Evolutionary conservation across 768 basidiomycete genomes (phyloP).

Genomic region (Lactarius deliciosus): DNA sequence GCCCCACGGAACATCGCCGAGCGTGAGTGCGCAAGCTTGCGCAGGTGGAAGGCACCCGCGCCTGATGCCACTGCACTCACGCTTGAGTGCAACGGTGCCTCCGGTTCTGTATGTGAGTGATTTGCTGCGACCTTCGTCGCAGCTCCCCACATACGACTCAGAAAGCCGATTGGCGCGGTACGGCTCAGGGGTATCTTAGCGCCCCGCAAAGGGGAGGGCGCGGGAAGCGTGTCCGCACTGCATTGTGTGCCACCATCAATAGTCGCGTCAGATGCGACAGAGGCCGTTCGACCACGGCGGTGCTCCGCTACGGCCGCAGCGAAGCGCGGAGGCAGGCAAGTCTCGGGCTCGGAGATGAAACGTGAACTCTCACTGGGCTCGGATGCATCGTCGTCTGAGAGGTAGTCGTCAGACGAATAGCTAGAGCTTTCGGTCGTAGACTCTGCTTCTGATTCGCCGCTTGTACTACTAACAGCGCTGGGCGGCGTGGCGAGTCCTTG

Average conservation of each 20-base stretch:
- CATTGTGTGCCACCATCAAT: slow-evolving; percentile 21
- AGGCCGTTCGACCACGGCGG: slow-evolving; percentile 24
- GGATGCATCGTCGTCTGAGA: slow-evolving; percentile 47
- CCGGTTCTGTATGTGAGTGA: slow-evolving; percentile 24
- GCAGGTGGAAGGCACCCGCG: slow-evolving; percentile 37
- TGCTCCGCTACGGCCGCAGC: slow-evolving; percentile 44
- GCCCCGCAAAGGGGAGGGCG: slow-evolving; percentile 18
- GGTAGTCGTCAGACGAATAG: slow-evolving; percentile 23
- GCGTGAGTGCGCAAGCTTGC: slow-evolving; percentile 46
- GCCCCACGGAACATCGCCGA: slow-evolving; percentile 43
- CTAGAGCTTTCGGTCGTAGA: slow-evolving; percentile 24
- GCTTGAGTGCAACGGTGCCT: slow-evolving; percentile 15
- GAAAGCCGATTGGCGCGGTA: slow-evolving; percentile 46
- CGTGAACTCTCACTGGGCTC: slow-evolving; percentile 15
- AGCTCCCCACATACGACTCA: slow-evolving; percentile 75
- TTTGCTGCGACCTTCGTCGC: slow-evolving; percentile 43
- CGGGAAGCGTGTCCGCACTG: slow-evolving; percentile 4
- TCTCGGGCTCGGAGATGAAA: slow-evolving; percentile 30
- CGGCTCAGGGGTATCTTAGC: slow-evolving; percentile 33
- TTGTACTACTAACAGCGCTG: slow-evolving; percentile 23
- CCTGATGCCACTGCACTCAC: slow-evolving; percentile 35
- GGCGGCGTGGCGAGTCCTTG: slow-evolving; percentile 19
- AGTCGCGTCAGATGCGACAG: slow-evolving; percentile 28
- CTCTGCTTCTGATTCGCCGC: slow-evolving; percentile 28
- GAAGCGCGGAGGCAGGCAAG: slow-evolving; percentile 45